Evolutionary conservation across 129 eudicot genomes (phyloP).

Genomic region (Daucus carota): DNA sequence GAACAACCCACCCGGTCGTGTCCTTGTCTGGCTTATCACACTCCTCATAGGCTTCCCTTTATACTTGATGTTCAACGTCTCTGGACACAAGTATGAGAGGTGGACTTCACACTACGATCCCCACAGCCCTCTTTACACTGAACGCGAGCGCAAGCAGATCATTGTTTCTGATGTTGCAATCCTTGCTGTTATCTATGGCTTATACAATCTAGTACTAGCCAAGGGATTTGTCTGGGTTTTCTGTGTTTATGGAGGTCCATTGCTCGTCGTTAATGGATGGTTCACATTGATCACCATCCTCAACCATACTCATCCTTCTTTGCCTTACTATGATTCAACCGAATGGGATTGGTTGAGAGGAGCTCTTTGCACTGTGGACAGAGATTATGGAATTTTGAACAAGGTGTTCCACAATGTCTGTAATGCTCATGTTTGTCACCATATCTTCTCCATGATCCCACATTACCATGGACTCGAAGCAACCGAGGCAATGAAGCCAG

Average conservation of each 20-base stretch:
- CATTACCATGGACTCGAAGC: slow-evolving; percentile 10
- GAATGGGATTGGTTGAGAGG: slow-evolving; percentile 6
- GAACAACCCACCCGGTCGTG: slow-evolving; percentile 5
- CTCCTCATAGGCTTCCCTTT: slow-evolving; percentile 7
- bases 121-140: slow-evolving; percentile 3
- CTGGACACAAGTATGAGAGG: slow-evolving; percentile 3
- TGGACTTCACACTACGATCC: slow-evolving; percentile 3
- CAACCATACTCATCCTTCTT: slow-evolving; percentile 2
- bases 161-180: slow-evolving; percentile 2
- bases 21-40: slow-evolving; percentile 9
- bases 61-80: neutral
- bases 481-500: neutral
- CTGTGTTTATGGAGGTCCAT: slow-evolving; percentile 9
- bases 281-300: slow-evolving; percentile 1
- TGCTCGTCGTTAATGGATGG: neutral
- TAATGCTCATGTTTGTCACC: slow-evolving; percentile 6
- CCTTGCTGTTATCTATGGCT: neutral
- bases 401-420: slow-evolving; percentile 3
- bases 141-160: neutral
- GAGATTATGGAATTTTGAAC: slow-evolving; percentile 7
- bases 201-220: neutral
- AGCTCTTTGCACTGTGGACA: slow-evolving; percentile 1
- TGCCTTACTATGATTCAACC: slow-evolving; percentile 2
- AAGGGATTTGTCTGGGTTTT: slow-evolving; percentile 5
- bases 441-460: slow-evolving; percentile 8